Evolutionary conservation across 352 stramenopile genomes (phyloP).

Genomic region (Phytophthora palmivora): DNA sequence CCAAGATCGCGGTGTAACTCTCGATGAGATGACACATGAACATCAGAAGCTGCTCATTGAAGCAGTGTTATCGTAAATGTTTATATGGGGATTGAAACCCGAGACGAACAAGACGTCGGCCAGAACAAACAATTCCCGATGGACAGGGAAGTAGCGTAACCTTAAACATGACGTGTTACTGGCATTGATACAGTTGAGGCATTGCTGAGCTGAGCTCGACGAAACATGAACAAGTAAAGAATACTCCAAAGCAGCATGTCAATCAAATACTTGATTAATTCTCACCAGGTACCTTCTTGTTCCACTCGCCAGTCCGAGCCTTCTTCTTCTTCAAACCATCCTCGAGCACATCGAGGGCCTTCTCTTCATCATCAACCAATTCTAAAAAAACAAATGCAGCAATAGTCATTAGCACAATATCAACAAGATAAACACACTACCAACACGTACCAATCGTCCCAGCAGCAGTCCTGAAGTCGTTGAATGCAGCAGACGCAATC

Average conservation of each 20-base stretch:
- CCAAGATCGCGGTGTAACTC: slow-evolving; percentile 52
- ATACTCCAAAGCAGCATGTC: background rate
- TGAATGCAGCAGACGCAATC: slow-evolving; percentile 36
- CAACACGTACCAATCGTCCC: slow-evolving; percentile 59
- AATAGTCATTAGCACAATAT: slow-evolving; percentile 8
- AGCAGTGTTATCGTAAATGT: slow-evolving; percentile 24
- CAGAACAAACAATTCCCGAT: slow-evolving; percentile 6
- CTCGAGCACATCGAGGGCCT: slow-evolving; percentile 65
- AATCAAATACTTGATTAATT: slow-evolving; percentile 32
- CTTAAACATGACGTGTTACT: slow-evolving; percentile 13
- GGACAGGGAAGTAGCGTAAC: slow-evolving; percentile 22
- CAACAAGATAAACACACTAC: slow-evolving; percentile 1
- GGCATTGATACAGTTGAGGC: background rate
- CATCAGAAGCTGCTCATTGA: background rate
- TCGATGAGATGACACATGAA: slow-evolving; percentile 2
- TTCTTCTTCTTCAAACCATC: slow-evolving; percentile 87
- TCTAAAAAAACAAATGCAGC: slow-evolving; percentile 37
- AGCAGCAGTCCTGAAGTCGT: slow-evolving; percentile 53
- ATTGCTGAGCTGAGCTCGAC: no score
- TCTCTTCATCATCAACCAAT: slow-evolving; percentile 52
- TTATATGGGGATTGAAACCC: slow-evolving; percentile 8
- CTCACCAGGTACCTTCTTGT: slow-evolving; percentile 39
- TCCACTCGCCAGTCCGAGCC: slow-evolving; percentile 58
- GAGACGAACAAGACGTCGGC: background rate
- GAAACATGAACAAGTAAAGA: background rate